These are phyloP conservation scores for Acanthamoeba quina DNA, from an alignment of 208 protist genomes.

Conservation along the genomic window DNA sequence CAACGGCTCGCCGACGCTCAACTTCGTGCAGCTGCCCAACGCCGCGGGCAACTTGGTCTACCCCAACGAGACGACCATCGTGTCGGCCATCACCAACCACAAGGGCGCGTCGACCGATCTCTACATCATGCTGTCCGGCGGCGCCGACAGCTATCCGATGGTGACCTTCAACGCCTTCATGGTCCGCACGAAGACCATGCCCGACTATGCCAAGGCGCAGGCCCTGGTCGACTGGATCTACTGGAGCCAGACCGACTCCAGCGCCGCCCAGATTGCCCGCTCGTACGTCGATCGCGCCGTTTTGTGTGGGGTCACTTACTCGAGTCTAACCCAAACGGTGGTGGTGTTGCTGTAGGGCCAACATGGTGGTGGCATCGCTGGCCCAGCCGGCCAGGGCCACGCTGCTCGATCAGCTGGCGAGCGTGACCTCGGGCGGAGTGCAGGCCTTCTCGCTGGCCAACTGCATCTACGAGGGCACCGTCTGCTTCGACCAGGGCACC, in stretches of 20 bases:
- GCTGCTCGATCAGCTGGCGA: background rate
- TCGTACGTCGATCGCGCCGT: background rate
- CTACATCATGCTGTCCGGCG: background rate
- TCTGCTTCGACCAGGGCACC: slow-evolving; percentile 17
- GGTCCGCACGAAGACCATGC: background rate
- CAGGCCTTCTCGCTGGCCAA: slow-evolving; percentile 7
- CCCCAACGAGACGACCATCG: slow-evolving; percentile 19
- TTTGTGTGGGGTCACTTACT: background rate
- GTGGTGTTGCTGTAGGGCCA: background rate
- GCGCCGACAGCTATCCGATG: slow-evolving; percentile 13
- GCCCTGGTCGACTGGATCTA: slow-evolving; percentile 53
- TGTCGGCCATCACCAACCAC: slow-evolving; percentile 19
- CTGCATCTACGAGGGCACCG: background rate
- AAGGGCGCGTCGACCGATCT: background rate
- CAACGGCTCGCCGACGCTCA: background rate
- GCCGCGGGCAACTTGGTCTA: background rate
- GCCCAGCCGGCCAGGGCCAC: background rate
- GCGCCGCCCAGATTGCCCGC: background rate
- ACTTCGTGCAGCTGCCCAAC: slow-evolving; percentile 34
- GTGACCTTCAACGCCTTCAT: slow-evolving; percentile 19
- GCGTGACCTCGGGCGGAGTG: background rate
- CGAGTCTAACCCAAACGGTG: no score
- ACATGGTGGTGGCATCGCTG: background rate
- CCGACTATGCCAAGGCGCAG: background rate
- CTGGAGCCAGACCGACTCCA: slow-evolving; percentile 7